phyloP scores from a whole-genome alignment of 2,329 filamentous ascomycete species.

The Niveomyces coronatus region DNA sequence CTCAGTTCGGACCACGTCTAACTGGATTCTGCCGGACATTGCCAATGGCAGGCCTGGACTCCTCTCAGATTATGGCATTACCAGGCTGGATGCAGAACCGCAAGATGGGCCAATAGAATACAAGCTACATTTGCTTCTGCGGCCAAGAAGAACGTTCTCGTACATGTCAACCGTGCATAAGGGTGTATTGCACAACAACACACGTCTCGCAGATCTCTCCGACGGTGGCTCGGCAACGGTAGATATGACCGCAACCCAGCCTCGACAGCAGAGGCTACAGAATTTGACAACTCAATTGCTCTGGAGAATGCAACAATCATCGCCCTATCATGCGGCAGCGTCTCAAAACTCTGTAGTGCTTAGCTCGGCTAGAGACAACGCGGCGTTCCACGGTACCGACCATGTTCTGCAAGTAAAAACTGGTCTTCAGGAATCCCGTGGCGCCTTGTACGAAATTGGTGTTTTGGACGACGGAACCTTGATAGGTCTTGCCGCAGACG shows the following conservation, averaged over 20 bases:
- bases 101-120: slow-evolving; percentile 94
- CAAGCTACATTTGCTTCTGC: slow-evolving; percentile 81
- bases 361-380: slow-evolving; percentile 55
- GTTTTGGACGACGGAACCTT: slow-evolving; percentile 91
- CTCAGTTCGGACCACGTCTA: too few relatives aligned
- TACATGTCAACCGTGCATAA: slow-evolving; percentile 51
- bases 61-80: slow-evolving; percentile 54
- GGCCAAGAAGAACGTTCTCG: slow-evolving; percentile 64
- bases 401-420: slow-evolving; percentile 52
- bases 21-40: too few relatives aligned
- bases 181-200: neutral
- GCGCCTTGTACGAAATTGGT: slow-evolving; percentile 91
- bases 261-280: slow-evolving; percentile 73
- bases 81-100: slow-evolving; percentile 77
- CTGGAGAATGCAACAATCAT: slow-evolving; percentile 92
- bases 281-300: slow-evolving; percentile 90
- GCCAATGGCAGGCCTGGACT: slow-evolving; percentile 22
- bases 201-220: slow-evolving; percentile 6
- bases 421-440: slow-evolving; percentile 84
- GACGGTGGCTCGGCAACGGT: slow-evolving; percentile 13
- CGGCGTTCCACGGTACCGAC: slow-evolving; percentile 34
- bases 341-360: slow-evolving; percentile 67
- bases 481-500: slow-evolving; percentile 77
- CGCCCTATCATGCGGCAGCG: slow-evolving; percentile 75
- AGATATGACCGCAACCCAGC: slow-evolving; percentile 45